Evolutionary conservation across 345 rosid genomes (phyloP), one percentile per base, ranked within the genome.

Genomic region (Gossypioides kirkii): DNA sequence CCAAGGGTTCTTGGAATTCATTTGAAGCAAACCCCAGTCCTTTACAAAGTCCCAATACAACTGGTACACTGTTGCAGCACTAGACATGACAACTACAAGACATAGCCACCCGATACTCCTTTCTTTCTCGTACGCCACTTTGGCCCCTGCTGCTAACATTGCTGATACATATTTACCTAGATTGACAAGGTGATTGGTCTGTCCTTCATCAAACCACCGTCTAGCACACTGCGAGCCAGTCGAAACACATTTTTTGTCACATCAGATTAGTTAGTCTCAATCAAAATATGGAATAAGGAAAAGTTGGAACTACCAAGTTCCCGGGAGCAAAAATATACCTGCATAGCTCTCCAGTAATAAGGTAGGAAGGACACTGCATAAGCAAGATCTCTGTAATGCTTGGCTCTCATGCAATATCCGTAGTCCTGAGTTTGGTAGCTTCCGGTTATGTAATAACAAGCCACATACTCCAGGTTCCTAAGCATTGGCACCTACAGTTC

Each of bases 261-360:
- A 74, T 25, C 8, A 46, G 11, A 53, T 25, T 1, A 70, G 71
- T 0, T 55, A 22, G 23, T 22, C 13, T 22, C 28, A 55, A 10
- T 2, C 25, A 55, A 10, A 47, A 26, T 8, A 32, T 16, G 2
- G 69, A 65, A 72, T 32, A 2, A 41, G 71, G 12, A 10, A 42
- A 49, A 42, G n/a, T 58, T 62, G 26, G 45, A 36, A 26, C 32
- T 13, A 13, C 22, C 42, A 25, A 67, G 43, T 47, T 43, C 38
- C 16, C 10, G 2, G 59, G 26, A 50, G 43, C 2, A 28, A 11
- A 64, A 69, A 4, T 42, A 17, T 81, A 95, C 99, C 96, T 95
- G 99, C 99, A 93, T 93, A 28, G 99, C 98, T 74, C 99, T 90
- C 99, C 98, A 96, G 87, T 93, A 93, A 81, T 96, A 96, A 26